A percentile compares a stretch with the other conserved stretches of the same genome.
These are phyloP conservation scores for Dothiorella sarmentorum DNA, from an alignment of 2,329 filamentous ascomycete genomes.

Conservation along the genomic window DNA sequence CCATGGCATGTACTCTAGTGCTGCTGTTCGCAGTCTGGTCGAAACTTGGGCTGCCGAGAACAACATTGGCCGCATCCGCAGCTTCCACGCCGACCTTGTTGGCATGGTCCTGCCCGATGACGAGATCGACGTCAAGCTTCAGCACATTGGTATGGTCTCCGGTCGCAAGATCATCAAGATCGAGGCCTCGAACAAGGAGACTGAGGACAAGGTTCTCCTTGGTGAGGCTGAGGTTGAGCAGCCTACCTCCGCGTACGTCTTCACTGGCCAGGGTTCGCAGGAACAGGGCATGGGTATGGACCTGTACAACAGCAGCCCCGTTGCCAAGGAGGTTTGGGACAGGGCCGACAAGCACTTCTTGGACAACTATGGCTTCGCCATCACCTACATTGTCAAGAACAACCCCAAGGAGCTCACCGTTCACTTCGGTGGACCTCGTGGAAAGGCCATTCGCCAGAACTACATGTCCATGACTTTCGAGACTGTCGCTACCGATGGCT, in stretches of 20 bases:
- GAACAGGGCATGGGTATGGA: conserved; percentile 99
- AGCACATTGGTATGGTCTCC: conserved; percentile 96
- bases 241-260: conserved; percentile 93
- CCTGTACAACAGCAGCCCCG: conserved; percentile 85
- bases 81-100: conserved; percentile 94
- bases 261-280: conserved; percentile 96
- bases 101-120: conserved; percentile 99
- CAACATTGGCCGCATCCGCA: conserved; percentile 93
- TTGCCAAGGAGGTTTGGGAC: conserved; percentile 94
- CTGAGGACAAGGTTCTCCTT: conserved; percentile 90
- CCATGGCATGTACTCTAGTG: conserved; percentile 99
- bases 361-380: conserved; percentile 95
- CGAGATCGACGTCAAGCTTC: conserved; percentile 87
- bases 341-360: conserved; percentile 92
- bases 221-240: conserved; percentile 98
- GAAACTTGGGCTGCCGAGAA: conserved; percentile 99
- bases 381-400: conserved; percentile 98
- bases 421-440: conserved; percentile 93
- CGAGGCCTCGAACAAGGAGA: conserved; percentile 91
- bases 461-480: conserved; percentile 99
- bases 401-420: conserved; percentile 99
- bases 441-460: conserved; percentile 96
- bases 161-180: conserved; percentile 99
- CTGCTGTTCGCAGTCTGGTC: conserved; percentile 89
- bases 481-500: conserved; percentile 87